Base-by-base conservation (phyloP, 441 rosid species). In the Francoa sonchifolia region DNA sequence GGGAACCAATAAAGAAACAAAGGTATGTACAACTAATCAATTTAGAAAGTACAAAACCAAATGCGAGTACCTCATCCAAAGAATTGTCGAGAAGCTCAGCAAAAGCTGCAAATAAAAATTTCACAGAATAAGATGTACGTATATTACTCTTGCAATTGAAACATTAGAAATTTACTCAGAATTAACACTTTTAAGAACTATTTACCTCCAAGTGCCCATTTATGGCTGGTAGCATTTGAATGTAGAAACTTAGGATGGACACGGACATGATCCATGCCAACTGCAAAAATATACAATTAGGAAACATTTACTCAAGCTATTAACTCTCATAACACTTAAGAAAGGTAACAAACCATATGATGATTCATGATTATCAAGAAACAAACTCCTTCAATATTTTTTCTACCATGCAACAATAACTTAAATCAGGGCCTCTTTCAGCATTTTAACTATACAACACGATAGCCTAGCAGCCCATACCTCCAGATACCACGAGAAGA, bases 181-280 rank as follows among this genome's bases (percentile, higher is more conserved):
- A 12, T 1, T 21, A 39, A 1, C 9, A 20, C 20, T 39, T 11
- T 39, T 23, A 1, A 14, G 39, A 14, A 16, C 8, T 20, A 19
- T 17, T 3, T 64, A 85, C 98, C 98, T 73, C 96, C 99, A 52
- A 90, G 85, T 6, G 95, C 89, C 99, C 96, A 90, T 54, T 82
- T 90, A 57, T 90, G 98, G 59, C 96, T 82, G 2, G 98, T 85
- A 39, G 96, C 96, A 56, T 90, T 90, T 20, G 96, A 82, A 68
- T 90, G 98, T 35, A 90, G 51, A 45, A 82, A 90, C 61, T 78
- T 90, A 26, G 96, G 98, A 67, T 90, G 98, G 42, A 85, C 98
- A 60, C 98, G 66, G n/a, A 80, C 96, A 68, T 68, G 98, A 59
- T 90, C 98, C 66, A 80, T 58, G 8, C 90, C 81, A 60, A 77